Percentiles rank a stretch among this genome's conserved stretches.
These are phyloP conservation scores for Fusarium virguliforme DNA, from an alignment of 2,329 filamentous ascomycete genomes.

Conservation along the genomic window DNA sequence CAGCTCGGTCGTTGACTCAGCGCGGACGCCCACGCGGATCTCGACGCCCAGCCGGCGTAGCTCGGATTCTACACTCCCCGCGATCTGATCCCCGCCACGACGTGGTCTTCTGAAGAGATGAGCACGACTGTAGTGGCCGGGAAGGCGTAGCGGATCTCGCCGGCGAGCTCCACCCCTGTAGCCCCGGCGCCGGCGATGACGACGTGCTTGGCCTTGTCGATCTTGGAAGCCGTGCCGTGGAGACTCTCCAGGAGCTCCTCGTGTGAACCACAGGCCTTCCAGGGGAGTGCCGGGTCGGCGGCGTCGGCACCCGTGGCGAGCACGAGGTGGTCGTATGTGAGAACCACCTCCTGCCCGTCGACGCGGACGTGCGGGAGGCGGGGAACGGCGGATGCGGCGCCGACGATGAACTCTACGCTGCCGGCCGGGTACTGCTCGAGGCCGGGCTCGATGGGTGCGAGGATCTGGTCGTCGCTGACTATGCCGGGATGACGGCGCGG, in stretches of 20 bases:
- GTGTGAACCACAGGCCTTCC: slow-evolving; percentile 67
- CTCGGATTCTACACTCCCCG: slow-evolving; percentile 62
- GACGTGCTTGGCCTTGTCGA: slow-evolving; percentile 66
- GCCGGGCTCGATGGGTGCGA: slow-evolving; percentile 65
- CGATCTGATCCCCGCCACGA: slow-evolving; percentile 64
- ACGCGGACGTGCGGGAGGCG: slow-evolving; percentile 62
- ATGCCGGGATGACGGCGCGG: slow-evolving; percentile 69
- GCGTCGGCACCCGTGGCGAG: slow-evolving; percentile 70
- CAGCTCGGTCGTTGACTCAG: slow-evolving; percentile 55
- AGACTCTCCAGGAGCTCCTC: slow-evolving; percentile 62
- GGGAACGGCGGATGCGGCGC: slow-evolving; percentile 61
- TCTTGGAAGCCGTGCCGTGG: slow-evolving; percentile 58
- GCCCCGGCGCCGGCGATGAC: slow-evolving; percentile 71
- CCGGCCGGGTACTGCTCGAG: slow-evolving; percentile 66
- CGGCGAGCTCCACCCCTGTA: slow-evolving; percentile 71
- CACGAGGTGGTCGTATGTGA: slow-evolving; percentile 70
- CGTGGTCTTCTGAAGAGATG: slow-evolving; percentile 58
- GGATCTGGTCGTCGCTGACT: slow-evolving; percentile 66
- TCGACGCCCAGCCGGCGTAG: slow-evolving; percentile 69
- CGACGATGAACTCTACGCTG: slow-evolving; percentile 68
- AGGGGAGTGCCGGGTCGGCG: slow-evolving; percentile 61
- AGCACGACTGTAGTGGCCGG: slow-evolving; percentile 67
- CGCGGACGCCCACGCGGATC: slow-evolving; percentile 61
- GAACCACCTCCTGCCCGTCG: slow-evolving; percentile 34
- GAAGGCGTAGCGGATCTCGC: slow-evolving; percentile 69